Conservation (phyloP, 1,284 basidiomycete species). For the Golubevia sp. region DNA sequence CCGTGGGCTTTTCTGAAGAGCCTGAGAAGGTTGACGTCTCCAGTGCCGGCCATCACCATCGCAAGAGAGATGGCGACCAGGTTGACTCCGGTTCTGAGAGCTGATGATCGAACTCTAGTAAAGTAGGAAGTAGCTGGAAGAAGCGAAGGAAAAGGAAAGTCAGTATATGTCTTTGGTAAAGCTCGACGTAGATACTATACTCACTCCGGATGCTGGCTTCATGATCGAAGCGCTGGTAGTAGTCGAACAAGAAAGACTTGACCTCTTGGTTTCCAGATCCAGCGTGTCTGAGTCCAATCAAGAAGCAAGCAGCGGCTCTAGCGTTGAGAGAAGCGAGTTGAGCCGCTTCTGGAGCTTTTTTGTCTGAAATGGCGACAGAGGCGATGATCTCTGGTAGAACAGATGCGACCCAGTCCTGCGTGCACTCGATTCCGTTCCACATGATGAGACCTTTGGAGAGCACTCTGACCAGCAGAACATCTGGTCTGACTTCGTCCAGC, state of each 20-base stretch:
- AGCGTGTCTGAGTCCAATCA: constrained; percentile 87
- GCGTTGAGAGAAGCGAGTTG: constrained; percentile 48
- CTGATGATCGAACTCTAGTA: constrained; percentile 67
- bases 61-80: constrained; percentile 81
- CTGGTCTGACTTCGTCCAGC: constrained; percentile 84
- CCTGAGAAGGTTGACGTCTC: constrained; percentile 85
- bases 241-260: constrained; percentile 77
- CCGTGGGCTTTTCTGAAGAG: constrained; percentile 89
- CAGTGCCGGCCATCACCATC: constrained; percentile 95
- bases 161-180: constrained; percentile 68
- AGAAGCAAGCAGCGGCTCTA: constrained; percentile 82
- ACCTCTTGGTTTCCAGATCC: constrained; percentile 71
- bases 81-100: constrained; percentile 85
- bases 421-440: constrained; percentile 79
- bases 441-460: constrained; percentile 80
- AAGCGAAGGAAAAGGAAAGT: constrained; percentile 19
- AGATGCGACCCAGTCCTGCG: constrained; percentile 75
- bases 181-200: constrained; percentile 32
- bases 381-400: constrained; percentile 76
- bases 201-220: constrained; percentile 63
- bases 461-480: constrained; percentile 80
- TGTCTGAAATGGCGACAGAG: constrained; percentile 67
- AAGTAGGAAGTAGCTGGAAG: constrained; percentile 23
- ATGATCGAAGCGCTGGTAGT: constrained; percentile 73
- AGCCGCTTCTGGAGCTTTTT: constrained; percentile 18